Base-by-base conservation (phyloP, 495 filamentous ascomycete species). In the Podospora tetraspora region DNA sequence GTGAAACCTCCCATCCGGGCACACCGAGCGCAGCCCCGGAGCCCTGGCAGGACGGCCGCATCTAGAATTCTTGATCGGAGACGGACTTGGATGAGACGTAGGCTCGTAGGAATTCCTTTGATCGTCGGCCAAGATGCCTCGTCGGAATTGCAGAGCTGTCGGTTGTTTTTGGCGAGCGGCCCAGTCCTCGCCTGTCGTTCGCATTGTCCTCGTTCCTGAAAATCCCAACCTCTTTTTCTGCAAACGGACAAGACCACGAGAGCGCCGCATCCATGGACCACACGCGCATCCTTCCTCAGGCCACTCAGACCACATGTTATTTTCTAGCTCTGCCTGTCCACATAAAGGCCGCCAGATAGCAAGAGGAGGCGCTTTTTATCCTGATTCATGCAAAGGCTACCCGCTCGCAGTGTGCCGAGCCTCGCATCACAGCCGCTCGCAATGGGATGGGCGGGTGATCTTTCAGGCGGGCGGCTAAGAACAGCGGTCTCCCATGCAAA, bases 1-100 rank as follows among this genome's bases (percentile, higher is more conserved):
- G 59, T 60, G 59, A 60, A 60, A 60, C 59, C 43, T n/a, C 68
- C 87, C 74, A 58, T 52, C 43, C 43, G 43, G 43, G 43, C 43
- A 52, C 43, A 52, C 19, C 43, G 43, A 52, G 16, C n/a, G 43
- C 43, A 52, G 43, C 43, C 7, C 19, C 43, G 43, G 43, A 27
- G 27, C 27, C 43, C 43, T 19, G 43, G 16, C 43, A 52, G 16
- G 1, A 19, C 43, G 43, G 59, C 59, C n/a, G 59, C 59, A 60
- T 60, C 8, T 60, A 24, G 22, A 29, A 60, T 29, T 60, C 43
- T 52, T 52, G 16, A 43, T 16, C 12, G 12, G 16, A 52, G 37
- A 52, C 37, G 37, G 37, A 19, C 37, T 19, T 52, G 37, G 43
- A 52, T n/a, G 43, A 52, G 43, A 52, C 43, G 37, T 52, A 52